These are phyloP conservation scores for Candida maesae DNA, from an alignment of 805 yeast species.

Conservation along the genomic window DNA sequence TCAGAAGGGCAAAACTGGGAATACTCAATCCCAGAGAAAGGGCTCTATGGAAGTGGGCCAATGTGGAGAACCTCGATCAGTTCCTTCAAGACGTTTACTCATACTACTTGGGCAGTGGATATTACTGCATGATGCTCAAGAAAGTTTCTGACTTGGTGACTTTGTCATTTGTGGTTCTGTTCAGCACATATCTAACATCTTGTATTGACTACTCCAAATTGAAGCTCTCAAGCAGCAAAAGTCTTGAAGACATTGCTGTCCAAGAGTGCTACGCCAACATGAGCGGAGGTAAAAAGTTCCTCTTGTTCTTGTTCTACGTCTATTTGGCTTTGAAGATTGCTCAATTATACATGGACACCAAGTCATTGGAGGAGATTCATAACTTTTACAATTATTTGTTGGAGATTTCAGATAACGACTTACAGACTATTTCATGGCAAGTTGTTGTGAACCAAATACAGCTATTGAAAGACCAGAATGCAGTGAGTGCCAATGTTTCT, in stretches of 20 bases:
- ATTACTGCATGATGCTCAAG: conserved; percentile 67
- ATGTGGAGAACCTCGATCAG: conserved; percentile 84
- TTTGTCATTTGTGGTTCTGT: conserved; percentile 70
- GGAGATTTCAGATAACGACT: conserved; percentile 70
- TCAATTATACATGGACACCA: conserved; percentile 59
- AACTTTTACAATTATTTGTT: conserved; percentile 73
- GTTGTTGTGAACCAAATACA: conserved; percentile 73
- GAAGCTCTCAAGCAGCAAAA: conserved; percentile 26
- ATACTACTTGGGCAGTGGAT: conserved; percentile 84
- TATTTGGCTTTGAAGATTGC: conserved; percentile 49
- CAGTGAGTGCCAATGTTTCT: conserved; percentile 42
- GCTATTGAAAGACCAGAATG: conserved; percentile 75
- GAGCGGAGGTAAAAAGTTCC: conserved; percentile 49
- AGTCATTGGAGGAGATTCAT: conserved; percentile 66
- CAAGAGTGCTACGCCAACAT: conserved; percentile 41
- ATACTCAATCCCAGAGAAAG: conserved; percentile 62
- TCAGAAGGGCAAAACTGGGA: conserved; percentile 31
- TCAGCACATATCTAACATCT: conserved; percentile 74
- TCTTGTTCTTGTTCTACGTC: conserved; percentile 56
- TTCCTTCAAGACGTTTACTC: conserved; percentile 79
- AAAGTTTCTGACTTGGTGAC: conserved; percentile 67
- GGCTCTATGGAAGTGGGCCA: conserved; percentile 96
- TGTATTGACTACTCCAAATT: conserved; percentile 69
- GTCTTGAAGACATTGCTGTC: conserved; percentile 31
- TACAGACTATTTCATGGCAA: conserved; percentile 93